phyloP scores from a whole-genome alignment of 2,329 filamentous ascomycete species.

The Diplodia corticola region DNA sequence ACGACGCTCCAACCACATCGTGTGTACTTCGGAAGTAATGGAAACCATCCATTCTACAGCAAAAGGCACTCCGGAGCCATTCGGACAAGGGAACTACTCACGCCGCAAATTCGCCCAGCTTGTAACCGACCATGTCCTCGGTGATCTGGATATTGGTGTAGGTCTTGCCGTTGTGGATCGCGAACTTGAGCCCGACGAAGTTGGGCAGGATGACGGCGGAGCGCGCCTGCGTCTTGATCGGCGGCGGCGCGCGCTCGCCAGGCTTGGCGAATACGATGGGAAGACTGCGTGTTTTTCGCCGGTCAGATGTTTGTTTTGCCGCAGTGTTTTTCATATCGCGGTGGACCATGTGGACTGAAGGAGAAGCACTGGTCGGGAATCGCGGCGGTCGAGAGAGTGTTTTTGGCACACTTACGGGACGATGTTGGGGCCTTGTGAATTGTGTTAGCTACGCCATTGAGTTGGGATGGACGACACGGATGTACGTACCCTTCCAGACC shows the following conservation, averaged over 20 bases:
- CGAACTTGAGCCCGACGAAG: constrained; percentile 86
- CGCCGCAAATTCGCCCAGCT: constrained; percentile 88
- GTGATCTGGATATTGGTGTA: constrained; percentile 83
- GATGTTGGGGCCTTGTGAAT: constrained; percentile 65
- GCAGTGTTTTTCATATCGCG: no score
- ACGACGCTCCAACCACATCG: neutral
- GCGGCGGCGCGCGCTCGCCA: constrained; percentile 66
- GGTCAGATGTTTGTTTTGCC: neutral
- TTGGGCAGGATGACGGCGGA: constrained; percentile 87
- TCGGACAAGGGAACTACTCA: constrained; percentile 52
- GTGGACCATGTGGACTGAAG: no score
- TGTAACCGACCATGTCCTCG: constrained; percentile 95
- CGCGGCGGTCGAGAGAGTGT: constrained; percentile 9
- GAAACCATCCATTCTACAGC: neutral
- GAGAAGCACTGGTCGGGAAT: neutral
- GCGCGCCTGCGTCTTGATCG: constrained; percentile 84
- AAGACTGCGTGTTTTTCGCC: constrained; percentile 45
- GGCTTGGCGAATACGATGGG: constrained; percentile 63
- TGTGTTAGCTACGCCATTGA: constrained; percentile 29
- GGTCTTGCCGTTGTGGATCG: constrained; percentile 87
- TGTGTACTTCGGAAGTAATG: neutral
- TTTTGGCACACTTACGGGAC: constrained; percentile 59
- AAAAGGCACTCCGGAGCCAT: neutral
- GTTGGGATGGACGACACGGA: neutral
- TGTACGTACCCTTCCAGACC: constrained; percentile 76